Percentiles rank a stretch among this genome's conserved stretches.
Conservation (phyloP, 1,284 basidiomycete genomes). For the Rhodofomes roseus region DNA sequence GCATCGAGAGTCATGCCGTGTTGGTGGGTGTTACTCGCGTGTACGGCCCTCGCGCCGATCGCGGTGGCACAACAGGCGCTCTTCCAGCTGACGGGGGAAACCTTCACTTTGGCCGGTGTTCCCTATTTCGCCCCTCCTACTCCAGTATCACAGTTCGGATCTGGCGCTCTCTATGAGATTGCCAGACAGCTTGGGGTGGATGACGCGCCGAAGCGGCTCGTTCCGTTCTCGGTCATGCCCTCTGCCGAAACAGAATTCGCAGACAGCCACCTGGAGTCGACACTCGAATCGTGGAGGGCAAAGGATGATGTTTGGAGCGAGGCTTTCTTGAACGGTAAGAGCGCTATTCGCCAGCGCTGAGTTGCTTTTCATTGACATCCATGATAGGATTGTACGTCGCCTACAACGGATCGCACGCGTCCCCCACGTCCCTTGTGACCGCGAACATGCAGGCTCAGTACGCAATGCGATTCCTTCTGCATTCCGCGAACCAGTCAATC, state of each 20-base stretch:
- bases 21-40: not conserved
- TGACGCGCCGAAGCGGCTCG: conserved; percentile 7
- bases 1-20: not conserved
- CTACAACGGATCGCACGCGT: conserved; percentile 15
- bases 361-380: not conserved
- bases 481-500: conserved; percentile 13
- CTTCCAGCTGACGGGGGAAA: conserved; percentile 16
- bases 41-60: not conserved
- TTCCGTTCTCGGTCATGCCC: conserved; percentile 27
- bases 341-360: not conserved
- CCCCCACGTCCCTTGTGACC: conserved; percentile 10
- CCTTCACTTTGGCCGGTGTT: conserved; percentile 20
- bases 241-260: conserved; percentile 16
- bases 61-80: conserved; percentile 6
- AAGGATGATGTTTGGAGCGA: conserved; percentile 27
- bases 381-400: conserved; percentile 20
- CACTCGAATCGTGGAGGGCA: conserved; percentile 12
- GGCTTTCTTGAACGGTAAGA: conserved; percentile 24
- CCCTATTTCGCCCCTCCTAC: conserved; percentile 25
- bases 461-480: conserved; percentile 18
- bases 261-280: conserved; percentile 15
- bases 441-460: conserved; percentile 9
- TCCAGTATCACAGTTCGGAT: conserved; percentile 21
- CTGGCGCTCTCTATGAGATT: conserved; percentile 1
- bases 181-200: not conserved